These are phyloP conservation scores for Solanum piurae DNA, from an alignment of 257 asterid genomes.

Conservation along the genomic window DNA sequence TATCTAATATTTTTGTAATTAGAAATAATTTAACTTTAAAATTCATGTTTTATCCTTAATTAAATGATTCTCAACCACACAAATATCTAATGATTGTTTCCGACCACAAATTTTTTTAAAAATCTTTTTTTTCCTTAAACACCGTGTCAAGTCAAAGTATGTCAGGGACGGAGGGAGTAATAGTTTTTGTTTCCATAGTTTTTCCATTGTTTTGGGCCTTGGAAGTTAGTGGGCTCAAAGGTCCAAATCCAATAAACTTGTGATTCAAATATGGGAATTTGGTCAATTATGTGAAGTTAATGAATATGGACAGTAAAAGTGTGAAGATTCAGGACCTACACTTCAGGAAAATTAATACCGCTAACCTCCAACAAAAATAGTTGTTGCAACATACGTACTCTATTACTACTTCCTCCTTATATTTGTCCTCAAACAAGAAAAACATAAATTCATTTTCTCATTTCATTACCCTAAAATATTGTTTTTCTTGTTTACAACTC, in stretches of 20 bases:
- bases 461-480: background rate
- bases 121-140: accelerated
- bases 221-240: background rate
- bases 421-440: background rate
- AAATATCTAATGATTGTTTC: background rate
- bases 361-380: background rate
- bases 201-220: background rate
- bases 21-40: background rate
- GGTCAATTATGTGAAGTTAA: background rate
- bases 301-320: background rate
- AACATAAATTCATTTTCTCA: background rate
- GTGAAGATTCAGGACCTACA: background rate
- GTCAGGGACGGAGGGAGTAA: no score
- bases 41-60: no score
- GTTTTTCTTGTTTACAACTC: background rate
- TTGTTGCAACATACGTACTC: background rate
- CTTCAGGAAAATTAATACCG: background rate
- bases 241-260: background rate
- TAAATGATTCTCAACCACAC: background rate
- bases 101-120: no score
- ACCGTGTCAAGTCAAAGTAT: background rate
- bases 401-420: background rate
- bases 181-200: no score
- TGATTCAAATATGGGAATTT: background rate
- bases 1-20: no score